Base-by-base conservation (phyloP, 805 yeast species). In the Yamadazyma nakazawae region DNA sequence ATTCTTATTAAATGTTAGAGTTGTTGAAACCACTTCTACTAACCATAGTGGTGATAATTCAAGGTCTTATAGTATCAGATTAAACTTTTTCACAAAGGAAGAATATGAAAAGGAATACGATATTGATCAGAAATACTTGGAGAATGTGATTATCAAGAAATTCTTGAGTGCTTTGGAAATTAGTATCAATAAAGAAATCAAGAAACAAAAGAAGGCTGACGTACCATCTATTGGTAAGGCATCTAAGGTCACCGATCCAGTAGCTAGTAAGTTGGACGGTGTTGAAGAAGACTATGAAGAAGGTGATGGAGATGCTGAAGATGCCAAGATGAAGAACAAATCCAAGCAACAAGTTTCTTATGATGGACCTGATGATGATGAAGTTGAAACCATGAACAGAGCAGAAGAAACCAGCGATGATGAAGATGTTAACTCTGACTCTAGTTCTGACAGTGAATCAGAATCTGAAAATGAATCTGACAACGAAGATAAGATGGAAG, bases 281-380 rank as follows among this genome's bases (percentile, higher is more conserved):
- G 54, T 55, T 30, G 57, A 61, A 16, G 67, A 61, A 31, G 43
- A 46, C 26, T 40, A 35, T 25, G 76, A 66, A 34, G 78, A 70
- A 34, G 84, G 76, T 51, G 88, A 82, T 44, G 84, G 77, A 45
- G 82, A 79, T 46, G 82, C 75, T 42, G 77, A 75, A 39, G 85
- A 82, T 52, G 88, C 80, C 50, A 81, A 76, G 58, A 68, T 76
- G 49, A 78, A 74, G 53, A 69, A 76, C 44, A 84, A 84, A 55
- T 74, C 82, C 34, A 88, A 89, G 57, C 96, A 91, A 69, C 83
- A 96, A 14, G 92, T 87, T 34, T 89, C 97, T 1, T 89, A 89
- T 57, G 98, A 91, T 53, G 96, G 82, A 13, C 96, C 97, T 30
- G 98, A 91, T 68, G 97, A 91, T 52, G 98, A 89, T 26, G 97